phyloP scores from a whole-genome alignment of 2,329 filamentous ascomycete genomes.

The Colletotrichum sp. region DNA sequence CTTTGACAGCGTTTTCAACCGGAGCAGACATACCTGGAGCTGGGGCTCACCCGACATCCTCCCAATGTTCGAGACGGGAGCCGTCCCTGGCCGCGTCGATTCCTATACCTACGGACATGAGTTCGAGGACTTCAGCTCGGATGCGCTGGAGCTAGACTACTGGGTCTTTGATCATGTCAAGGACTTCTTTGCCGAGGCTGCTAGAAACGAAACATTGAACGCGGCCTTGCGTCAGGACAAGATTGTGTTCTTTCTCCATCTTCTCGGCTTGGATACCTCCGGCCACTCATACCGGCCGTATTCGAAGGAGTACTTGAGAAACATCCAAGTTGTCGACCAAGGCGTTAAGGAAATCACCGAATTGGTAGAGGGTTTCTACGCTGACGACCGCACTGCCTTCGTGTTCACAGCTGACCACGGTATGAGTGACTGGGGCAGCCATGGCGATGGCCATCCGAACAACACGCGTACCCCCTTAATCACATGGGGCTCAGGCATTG shows the following conservation, averaged over 20 bases:
- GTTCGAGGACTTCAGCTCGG: constrained; percentile 85
- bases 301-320: constrained; percentile 92
- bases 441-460: constrained; percentile 96
- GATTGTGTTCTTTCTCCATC: constrained; percentile 91
- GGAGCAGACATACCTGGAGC: constrained; percentile 96
- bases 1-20: constrained; percentile 98
- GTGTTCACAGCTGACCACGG: constrained; percentile 98
- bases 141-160: constrained; percentile 81
- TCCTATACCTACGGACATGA: constrained; percentile 85
- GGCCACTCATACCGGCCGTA: constrained; percentile 89
- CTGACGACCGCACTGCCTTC: constrained; percentile 84
- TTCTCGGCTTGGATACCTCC: constrained; percentile 89
- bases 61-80: constrained; percentile 96
- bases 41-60: constrained; percentile 98
- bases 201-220: constrained; percentile 76
- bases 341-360: constrained; percentile 85
- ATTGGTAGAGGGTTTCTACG: constrained; percentile 85
- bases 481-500: constrained; percentile 90
- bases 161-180: constrained; percentile 98
- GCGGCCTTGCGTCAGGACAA: constrained; percentile 80
- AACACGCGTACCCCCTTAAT: constrained; percentile 95
- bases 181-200: constrained; percentile 81
- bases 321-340: constrained; percentile 91
- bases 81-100: constrained; percentile 84
- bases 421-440: constrained; percentile 99